Percentiles rank a stretch among this genome's conserved stretches.
phyloP scores from a whole-genome alignment of 1,284 basidiomycete genomes.

The Lignosus rhinocerotis region DNA sequence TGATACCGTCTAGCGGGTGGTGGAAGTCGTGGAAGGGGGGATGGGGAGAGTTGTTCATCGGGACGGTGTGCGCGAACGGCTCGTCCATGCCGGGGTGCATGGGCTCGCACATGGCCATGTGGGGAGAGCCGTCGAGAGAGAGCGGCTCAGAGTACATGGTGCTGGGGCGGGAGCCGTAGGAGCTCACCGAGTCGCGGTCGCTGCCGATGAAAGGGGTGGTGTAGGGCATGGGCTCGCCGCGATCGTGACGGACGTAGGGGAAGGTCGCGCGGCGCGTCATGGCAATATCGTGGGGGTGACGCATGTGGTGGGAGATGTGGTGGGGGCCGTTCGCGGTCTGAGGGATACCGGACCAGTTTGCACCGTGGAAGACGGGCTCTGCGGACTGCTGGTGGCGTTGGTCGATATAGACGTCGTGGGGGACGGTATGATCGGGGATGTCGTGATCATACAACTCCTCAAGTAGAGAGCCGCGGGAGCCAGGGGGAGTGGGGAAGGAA shows the following conservation, averaged over 20 bases:
- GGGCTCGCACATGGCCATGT: constrained; percentile 37
- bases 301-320: constrained; percentile 34
- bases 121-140: constrained; percentile 43
- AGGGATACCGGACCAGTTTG: constrained; percentile 34
- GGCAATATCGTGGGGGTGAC: constrained; percentile 44
- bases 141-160: constrained; percentile 44
- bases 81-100: constrained; percentile 38
- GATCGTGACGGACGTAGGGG: constrained; percentile 71
- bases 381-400: constrained; percentile 35
- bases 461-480: constrained; percentile 55
- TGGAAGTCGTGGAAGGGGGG: constrained; percentile 45
- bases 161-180: constrained; percentile 38
- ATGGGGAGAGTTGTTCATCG: constrained; percentile 47
- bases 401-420: constrained; percentile 38
- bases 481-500: constrained; percentile 36
- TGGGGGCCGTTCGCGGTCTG: constrained; percentile 36
- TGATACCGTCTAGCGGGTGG: constrained; percentile 51
- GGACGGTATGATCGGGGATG: constrained; percentile 43
- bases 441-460: constrained; percentile 62
- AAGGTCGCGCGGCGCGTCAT: constrained; percentile 67
- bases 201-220: constrained; percentile 35
- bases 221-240: constrained; percentile 43
- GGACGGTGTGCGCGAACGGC: constrained; percentile 35
- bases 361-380: constrained; percentile 36
- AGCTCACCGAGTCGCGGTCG: constrained; percentile 37